Base-by-base conservation (phyloP, 2,329 filamentous ascomycete genomes). In the Westerdykella aurantiaca region DNA sequence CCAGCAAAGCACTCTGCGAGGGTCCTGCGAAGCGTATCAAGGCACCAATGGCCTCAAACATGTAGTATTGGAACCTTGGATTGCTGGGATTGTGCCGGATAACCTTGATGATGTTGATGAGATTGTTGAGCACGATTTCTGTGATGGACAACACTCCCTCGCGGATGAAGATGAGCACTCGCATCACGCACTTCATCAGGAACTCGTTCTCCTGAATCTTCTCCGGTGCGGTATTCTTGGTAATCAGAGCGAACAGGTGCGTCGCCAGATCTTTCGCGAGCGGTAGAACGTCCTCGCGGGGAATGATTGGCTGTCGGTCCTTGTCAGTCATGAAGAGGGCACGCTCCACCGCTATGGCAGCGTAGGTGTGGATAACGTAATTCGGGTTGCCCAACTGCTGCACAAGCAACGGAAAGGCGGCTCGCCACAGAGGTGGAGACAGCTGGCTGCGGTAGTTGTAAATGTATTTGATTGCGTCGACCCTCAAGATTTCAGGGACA, bases 191-290 rank as follows among this genome's bases (percentile, higher is more conserved):
- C 58, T 89, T 87, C 90, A 98, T 97, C 61, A 98, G 69, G 67
- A 97, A 98, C 64, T 98, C 93, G 63, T 98, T 98, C 69, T 98
- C 93, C 63, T 98, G 93, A 49, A 98, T 82, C 75, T 97, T 98
- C 52, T 91, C 82, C 1, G 94, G 85, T 10, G 86, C 84, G 4
- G 78, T 76, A 56, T 95, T 85, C 63, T 86, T 88, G 63, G 94
- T 86, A 52, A 98, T 88, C 41, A 98, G 77, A 51, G 84, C 83
- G 76, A 98, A 97, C 11, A 98, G 76, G 61, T 97, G 91, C 42
- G 88, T 79, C 16, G 97, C 74, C 2, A 98, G 79, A 55, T 95
- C 88, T 66, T 89, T 90, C 18, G 91, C 82, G 49, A 93, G 81
- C 0, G 85, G 84, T 46, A 85, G 80, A 43, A 98, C 88, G 52